Evolutionary conservation across 108 stramenopile species (phyloP).

Genomic region (Nitzschia palea): DNA sequence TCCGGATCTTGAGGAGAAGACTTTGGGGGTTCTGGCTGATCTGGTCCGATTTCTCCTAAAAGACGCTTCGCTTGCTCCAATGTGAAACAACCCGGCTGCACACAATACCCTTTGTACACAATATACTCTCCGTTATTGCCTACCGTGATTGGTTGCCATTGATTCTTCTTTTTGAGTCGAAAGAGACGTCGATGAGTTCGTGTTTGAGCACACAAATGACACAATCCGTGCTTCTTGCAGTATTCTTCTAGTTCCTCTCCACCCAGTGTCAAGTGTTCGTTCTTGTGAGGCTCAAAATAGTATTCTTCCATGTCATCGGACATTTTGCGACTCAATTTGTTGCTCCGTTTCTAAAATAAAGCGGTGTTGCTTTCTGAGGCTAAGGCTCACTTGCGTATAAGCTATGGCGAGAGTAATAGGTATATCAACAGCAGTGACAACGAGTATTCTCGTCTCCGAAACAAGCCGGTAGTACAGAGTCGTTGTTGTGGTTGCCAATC

Average conservation of each 20-base stretch:
- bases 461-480: too few relatives aligned
- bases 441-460: too few relatives aligned
- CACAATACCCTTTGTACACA: slow-evolving; percentile 51
- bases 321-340: too few relatives aligned
- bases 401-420: too few relatives aligned
- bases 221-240: slow-evolving; percentile 35
- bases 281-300: background rate
- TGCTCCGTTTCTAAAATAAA: too few relatives aligned
- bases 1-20: background rate
- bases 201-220: slow-evolving; percentile 32
- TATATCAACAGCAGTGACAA: too few relatives aligned
- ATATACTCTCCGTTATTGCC: slow-evolving; percentile 8
- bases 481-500: too few relatives aligned
- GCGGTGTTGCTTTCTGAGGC: too few relatives aligned
- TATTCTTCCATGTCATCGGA: background rate
- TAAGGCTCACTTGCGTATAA: too few relatives aligned
- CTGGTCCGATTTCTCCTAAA: slow-evolving; percentile 36
- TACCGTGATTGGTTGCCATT: slow-evolving; percentile 24
- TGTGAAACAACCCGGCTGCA: slow-evolving; percentile 45
- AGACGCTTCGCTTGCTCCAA: slow-evolving; percentile 40
- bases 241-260: slow-evolving; percentile 46
- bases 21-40: background rate
- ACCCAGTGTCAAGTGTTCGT: slow-evolving; percentile 4
- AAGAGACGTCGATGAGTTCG: slow-evolving; percentile 33
- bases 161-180: slow-evolving; percentile 23